phyloP scores from a whole-genome alignment of 2,329 filamentous ascomycete genomes.

The Beauveria scarabaeidicola region DNA sequence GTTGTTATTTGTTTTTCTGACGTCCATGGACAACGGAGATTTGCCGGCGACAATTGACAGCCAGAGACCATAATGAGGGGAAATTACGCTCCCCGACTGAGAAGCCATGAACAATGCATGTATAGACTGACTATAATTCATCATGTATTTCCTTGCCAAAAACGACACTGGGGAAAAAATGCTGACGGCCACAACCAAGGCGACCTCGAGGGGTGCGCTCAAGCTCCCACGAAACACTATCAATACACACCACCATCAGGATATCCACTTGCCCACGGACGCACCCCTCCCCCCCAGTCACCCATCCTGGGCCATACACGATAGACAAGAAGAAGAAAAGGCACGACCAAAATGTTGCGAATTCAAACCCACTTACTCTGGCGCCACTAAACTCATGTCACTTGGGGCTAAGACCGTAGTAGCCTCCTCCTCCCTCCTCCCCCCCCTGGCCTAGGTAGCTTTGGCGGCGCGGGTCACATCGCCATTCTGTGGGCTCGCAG shows the following conservation, averaged over 20 bases:
- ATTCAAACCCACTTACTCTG: slow-evolving; percentile 5
- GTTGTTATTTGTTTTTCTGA: background rate
- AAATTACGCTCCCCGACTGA: background rate
- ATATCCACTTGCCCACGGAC: background rate
- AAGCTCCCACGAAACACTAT: background rate
- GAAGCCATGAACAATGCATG: background rate
- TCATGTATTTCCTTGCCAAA: background rate
- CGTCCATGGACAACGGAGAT: background rate
- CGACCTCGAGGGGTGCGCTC: background rate
- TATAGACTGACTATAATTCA: background rate
- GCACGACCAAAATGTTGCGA: background rate
- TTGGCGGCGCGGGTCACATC: background rate
- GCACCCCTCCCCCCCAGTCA: background rate
- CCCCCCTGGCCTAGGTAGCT: background rate
- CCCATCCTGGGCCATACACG: too few relatives aligned
- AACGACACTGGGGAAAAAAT: background rate
- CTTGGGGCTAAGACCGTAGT: slow-evolving; percentile 1
- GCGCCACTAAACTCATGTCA: slow-evolving; percentile 10
- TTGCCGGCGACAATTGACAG: background rate
- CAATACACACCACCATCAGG: background rate
- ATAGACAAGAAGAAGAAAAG: background rate
- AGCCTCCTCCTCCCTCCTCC: background rate
- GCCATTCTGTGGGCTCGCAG: background rate
- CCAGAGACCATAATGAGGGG: background rate
- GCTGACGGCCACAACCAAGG: background rate